A percentile compares a stretch with the other conserved stretches of the same genome.
Conservation (phyloP, 805 yeast genomes). For the Nakazawaea ishiwadae region DNA sequence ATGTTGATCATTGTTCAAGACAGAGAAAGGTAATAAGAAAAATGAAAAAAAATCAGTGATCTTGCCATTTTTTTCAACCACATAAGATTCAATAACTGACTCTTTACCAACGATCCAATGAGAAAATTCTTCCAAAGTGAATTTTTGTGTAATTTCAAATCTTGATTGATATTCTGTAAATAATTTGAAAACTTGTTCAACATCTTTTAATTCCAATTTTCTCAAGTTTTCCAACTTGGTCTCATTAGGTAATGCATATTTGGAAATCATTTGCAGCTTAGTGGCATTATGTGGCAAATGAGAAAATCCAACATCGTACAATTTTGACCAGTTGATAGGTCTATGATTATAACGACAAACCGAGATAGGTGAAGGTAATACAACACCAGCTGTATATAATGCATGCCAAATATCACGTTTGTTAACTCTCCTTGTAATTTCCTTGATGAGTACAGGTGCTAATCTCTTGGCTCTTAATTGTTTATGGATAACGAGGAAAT, state of each 20-base stretch:
- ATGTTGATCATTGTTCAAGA: conserved; percentile 60
- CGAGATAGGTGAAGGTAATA: conserved; percentile 88
- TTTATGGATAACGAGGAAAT: conserved; percentile 91
- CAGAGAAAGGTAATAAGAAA: conserved; percentile 84
- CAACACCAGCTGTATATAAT: conserved; percentile 86
- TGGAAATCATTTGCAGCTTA: conserved; percentile 58
- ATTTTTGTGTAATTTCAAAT: conserved; percentile 70
- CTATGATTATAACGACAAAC: conserved; percentile 90
- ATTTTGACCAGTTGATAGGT: conserved; percentile 86
- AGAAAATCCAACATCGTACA: conserved; percentile 87
- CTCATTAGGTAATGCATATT: conserved; percentile 49
- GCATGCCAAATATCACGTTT: conserved; percentile 90
- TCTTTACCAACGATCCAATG: conserved; percentile 76
- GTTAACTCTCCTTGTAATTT: conserved; percentile 90
- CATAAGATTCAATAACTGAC: conserved; percentile 66
- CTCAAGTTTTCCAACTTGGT: conserved; percentile 53
- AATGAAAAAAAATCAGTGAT: conserved; percentile 89
- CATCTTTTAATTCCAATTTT: conserved; percentile 52
- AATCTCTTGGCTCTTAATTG: conserved; percentile 88
- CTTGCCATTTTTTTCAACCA: conserved; percentile 60
- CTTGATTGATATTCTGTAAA: conserved; percentile 59
- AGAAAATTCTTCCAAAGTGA: conserved; percentile 57
- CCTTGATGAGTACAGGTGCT: conserved; percentile 91
- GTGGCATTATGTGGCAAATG: conserved; percentile 71
- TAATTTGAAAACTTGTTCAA: conserved; percentile 57